These are phyloP conservation scores for Stevia rebaudiana DNA, from an alignment of 140 eudicot genomes.

Conservation along the genomic window DNA sequence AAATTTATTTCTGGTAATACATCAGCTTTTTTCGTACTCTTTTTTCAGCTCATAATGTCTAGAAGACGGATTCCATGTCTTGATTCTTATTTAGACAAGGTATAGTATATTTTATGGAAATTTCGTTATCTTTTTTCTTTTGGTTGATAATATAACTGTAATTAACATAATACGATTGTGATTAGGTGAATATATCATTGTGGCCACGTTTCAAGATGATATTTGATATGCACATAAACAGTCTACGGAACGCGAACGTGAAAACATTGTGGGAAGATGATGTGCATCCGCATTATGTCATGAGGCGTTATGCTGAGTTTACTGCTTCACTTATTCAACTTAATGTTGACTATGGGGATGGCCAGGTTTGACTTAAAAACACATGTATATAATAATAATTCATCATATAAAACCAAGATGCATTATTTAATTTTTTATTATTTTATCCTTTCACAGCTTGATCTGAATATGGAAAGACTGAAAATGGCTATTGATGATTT, in stretches of 20 bases:
- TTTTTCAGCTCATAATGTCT: conserved; percentile 90
- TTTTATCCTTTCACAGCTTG: conserved; percentile 59
- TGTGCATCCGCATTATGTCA: conserved; percentile 96
- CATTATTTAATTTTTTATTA: background rate
- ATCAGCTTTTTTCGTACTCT: background rate
- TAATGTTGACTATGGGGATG: conserved; percentile 93
- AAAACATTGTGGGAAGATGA: conserved; percentile 96
- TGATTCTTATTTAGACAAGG: conserved; percentile 98
- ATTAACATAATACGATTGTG: conserved; percentile 11
- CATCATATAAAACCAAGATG: background rate
- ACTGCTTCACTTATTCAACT: conserved; percentile 95
- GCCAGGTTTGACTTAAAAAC: conserved; percentile 60
- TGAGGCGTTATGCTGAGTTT: conserved; percentile 98
- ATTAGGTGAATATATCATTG: conserved; percentile 79
- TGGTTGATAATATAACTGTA: background rate
- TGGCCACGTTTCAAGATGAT: conserved; percentile 99
- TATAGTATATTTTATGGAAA: conserved; percentile 15
- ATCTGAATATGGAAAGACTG: conserved; percentile 84
- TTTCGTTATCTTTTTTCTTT: background rate
- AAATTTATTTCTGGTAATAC: background rate
- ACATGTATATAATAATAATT: background rate
- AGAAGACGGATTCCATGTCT: conserved; percentile 93
- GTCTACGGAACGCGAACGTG: conserved; percentile 81
- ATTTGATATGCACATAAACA: conserved; percentile 91
- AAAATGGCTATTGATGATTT: conserved; percentile 93